These are phyloP conservation scores for Lentinula sp. DNA, from an alignment of 768 basidiomycete genomes.

Conservation along the genomic window DNA sequence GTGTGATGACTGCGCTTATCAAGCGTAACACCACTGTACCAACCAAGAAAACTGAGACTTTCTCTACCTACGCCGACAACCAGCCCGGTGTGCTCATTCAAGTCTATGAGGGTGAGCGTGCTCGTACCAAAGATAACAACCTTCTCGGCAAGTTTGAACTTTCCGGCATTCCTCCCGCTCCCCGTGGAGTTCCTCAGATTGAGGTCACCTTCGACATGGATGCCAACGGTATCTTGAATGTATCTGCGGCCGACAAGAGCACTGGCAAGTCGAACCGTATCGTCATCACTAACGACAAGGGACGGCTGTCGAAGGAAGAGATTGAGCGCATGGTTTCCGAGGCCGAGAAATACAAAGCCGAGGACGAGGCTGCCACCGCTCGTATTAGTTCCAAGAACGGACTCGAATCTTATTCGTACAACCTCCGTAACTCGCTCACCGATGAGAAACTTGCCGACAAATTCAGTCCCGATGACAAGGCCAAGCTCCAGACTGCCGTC, in stretches of 20 bases:
- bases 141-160: conserved; percentile 88
- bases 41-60: conserved; percentile 47
- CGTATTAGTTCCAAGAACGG: conserved; percentile 64
- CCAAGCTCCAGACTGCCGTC: conserved; percentile 51
- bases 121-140: conserved; percentile 87
- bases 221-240: conserved; percentile 79
- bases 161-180: conserved; percentile 83
- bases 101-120: conserved; percentile 87
- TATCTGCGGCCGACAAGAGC: conserved; percentile 77
- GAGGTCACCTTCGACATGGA: conserved; percentile 92
- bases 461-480: conserved; percentile 58
- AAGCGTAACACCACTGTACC: conserved; percentile 45
- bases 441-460: conserved; percentile 63
- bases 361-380: conserved; percentile 56
- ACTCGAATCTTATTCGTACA: conserved; percentile 64
- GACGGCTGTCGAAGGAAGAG: conserved; percentile 45
- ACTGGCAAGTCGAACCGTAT: conserved; percentile 80
- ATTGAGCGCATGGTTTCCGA: conserved; percentile 52
- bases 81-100: conserved; percentile 86
- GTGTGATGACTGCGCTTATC: conserved; percentile 51
- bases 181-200: conserved; percentile 85
- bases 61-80: conserved; percentile 89
- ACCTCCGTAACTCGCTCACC: conserved; percentile 59
- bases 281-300: conserved; percentile 75
- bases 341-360: conserved; percentile 39